Base-by-base conservation (phyloP, 768 basidiomycete species). In the Lactarius hatsudake region DNA sequence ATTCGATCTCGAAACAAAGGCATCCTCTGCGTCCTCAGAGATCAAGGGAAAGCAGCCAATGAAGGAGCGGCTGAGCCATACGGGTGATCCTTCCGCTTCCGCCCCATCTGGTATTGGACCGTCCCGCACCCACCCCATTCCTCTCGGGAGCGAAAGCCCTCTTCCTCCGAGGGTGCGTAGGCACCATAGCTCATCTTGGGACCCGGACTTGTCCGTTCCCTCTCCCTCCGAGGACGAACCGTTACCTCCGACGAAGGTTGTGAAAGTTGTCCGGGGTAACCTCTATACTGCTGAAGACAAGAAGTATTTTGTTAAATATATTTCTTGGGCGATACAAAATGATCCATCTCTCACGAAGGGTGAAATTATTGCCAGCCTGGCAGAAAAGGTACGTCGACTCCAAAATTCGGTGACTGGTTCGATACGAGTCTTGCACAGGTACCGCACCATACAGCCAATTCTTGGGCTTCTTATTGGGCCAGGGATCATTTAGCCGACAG, bases 151-250 rank as follows among this genome's bases (percentile, higher is more conserved):
- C 18, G 57, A 45, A 13, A 51, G 28, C 32, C 43, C 18, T 56
- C 58, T 32, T 10, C 54, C 30, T 8, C 32, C 53, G 18, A 36
- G 28, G 23, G 38, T 40, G 26, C 56, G 34, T 45, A 53, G n/a
- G 59, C 26, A 59, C n/a, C 66, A 30, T 8, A 30, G 23, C 32
- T 18, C 30, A 23, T 67, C 48, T 59, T 58, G 58, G 57, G 62
- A 38, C 62, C 43, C 34, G 0, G 82, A 86, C 57, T 78, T 88
- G 62, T 82, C 79, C 69, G 78, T 87, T 38, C 89, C 88, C 7
- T 79, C 80, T 9, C 86, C 87, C 17, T 88, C 89, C 1, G 85
- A 86, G 26, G 85, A 87, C 56, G 86, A 86, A n/a, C 90, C 90
- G 1, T 84, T 81, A 3, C 89, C 90, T 28, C 90, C 89, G 8